Conservation (phyloP, 148 eudicot species). For the Vaccinium macrocarpon region DNA sequence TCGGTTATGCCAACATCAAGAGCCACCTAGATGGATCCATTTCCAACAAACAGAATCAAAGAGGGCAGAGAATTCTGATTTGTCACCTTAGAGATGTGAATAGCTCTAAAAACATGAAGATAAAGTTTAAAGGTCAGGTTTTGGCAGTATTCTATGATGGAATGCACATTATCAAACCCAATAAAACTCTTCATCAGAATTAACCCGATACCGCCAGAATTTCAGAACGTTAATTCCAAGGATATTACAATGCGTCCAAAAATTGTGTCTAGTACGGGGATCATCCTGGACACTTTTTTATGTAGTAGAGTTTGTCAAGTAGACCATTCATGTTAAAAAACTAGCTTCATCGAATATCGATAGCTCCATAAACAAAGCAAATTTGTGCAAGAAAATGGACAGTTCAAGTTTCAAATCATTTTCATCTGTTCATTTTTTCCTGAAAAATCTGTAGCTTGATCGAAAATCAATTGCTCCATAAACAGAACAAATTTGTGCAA, state of each 20-base stretch:
- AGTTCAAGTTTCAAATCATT: neutral
- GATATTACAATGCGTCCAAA: neutral
- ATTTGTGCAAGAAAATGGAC: neutral
- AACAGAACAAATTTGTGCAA: neutral
- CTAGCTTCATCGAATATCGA: neutral
- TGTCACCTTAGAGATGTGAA: neutral
- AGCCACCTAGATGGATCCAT: constrained; percentile 36
- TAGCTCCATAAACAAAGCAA: neutral
- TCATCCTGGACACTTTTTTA: neutral
- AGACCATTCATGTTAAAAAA: neutral
- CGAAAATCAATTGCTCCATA: neutral
- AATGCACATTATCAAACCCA: neutral
- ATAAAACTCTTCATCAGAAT: neutral
- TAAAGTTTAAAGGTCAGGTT: neutral
- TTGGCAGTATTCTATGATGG: neutral
- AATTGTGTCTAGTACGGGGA: neutral
- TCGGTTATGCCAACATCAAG: constrained; percentile 36
- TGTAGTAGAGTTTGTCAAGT: neutral
- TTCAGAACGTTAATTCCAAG: neutral
- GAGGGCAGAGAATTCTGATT: neutral
- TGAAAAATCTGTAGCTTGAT: neutral
- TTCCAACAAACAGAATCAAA: neutral
- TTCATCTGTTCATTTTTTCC: too few species aligned
- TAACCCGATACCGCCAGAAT: neutral
- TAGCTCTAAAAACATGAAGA: neutral